Evolutionary conservation across 2,329 filamentous ascomycete genomes (phyloP).

Genomic region (Neofusicoccum sp.): DNA sequence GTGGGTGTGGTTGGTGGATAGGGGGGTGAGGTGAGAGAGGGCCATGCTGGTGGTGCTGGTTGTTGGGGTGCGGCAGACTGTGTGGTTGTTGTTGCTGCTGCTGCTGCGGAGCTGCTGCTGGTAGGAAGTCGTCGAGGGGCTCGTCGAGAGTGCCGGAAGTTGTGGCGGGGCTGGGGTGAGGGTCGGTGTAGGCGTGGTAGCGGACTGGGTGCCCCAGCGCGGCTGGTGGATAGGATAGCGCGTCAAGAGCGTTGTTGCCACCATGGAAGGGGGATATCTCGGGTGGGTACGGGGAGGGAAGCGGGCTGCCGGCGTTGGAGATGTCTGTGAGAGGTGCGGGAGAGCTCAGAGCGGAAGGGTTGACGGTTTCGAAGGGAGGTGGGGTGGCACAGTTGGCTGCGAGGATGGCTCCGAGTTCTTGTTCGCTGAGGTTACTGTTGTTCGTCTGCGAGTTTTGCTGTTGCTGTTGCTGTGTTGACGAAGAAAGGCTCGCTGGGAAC

Average conservation of each 20-base stretch:
- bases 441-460: neutral
- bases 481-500: neutral
- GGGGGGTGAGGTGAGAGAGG: neutral
- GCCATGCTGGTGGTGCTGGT: no score
- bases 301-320: neutral
- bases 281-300: neutral
- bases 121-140: neutral
- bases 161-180: neutral
- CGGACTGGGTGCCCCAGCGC: neutral
- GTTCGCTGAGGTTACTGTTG: neutral
- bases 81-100: neutral
- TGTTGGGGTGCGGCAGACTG: neutral
- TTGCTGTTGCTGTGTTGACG: neutral
- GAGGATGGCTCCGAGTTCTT: neutral
- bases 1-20: no score
- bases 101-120: neutral
- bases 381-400: neutral
- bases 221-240: neutral
- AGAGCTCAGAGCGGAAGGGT: constrained; percentile 8
- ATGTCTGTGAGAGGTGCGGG: neutral
- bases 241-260: neutral
- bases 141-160: neutral
- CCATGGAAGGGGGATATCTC: neutral
- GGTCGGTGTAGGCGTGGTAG: neutral
- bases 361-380: constrained; percentile 3